A percentile compares a stretch with the other conserved stretches of the same genome.
phyloP scores from a whole-genome alignment of 371 early-diverging fungal genomes.

The Actinomucor elegans region DNA sequence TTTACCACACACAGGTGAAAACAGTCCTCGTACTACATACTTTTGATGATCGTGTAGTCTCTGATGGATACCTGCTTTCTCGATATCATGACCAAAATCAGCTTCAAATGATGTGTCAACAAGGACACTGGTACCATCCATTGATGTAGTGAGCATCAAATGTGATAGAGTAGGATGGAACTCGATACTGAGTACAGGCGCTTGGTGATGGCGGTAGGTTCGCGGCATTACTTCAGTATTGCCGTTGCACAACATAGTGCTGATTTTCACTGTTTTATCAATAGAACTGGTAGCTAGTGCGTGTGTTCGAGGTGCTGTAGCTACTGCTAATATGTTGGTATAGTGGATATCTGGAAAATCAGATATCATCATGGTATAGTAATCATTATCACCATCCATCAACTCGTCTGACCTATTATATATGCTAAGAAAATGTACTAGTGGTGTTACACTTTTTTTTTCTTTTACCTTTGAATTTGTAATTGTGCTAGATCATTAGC shows the following conservation, averaged over 20 bases:
- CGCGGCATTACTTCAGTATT: conserved; percentile 26
- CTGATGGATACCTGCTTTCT: conserved; percentile 37
- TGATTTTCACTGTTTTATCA: conserved; percentile 66
- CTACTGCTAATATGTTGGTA: conserved; percentile 55
- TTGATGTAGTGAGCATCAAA: conserved; percentile 64
- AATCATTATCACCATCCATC: conserved; percentile 30
- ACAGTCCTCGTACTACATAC: conserved; percentile 65
- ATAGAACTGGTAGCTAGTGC: conserved; percentile 60
- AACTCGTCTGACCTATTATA: conserved; percentile 16
- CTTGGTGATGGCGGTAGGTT: conserved; percentile 55
- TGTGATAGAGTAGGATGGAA: conserved; percentile 60
- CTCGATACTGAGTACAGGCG: conserved; percentile 64
- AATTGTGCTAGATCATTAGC: conserved; percentile 30
- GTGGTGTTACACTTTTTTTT: not conserved
- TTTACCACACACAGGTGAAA: conserved; percentile 56
- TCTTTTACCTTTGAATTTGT: conserved; percentile 32
- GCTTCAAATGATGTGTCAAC: conserved; percentile 53
- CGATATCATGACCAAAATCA: conserved; percentile 20
- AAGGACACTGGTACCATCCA: conserved; percentile 70
- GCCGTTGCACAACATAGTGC: conserved; percentile 31
- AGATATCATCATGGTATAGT: conserved; percentile 20
- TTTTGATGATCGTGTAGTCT: conserved; percentile 68
- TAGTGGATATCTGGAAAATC: conserved; percentile 41
- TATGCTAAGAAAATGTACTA: not conserved
- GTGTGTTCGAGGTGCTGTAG: conserved; percentile 32